Conservation (phyloP, 2,329 filamentous ascomycete genomes). For the Aureobasidium sp. region DNA sequence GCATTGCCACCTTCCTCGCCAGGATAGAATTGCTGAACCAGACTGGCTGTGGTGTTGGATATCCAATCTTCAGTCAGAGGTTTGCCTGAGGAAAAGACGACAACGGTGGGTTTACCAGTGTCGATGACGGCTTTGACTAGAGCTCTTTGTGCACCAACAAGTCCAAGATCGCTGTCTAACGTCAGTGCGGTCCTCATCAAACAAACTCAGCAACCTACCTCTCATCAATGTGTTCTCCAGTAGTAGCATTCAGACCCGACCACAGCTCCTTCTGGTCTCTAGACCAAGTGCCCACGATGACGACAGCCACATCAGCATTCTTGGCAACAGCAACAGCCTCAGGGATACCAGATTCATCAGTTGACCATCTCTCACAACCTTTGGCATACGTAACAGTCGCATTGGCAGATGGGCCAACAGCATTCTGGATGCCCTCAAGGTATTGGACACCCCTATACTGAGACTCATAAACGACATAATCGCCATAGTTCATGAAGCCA, state of each 20-base stretch:
- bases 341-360: constrained; percentile 57
- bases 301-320: constrained; percentile 61
- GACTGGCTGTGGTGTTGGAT: constrained; percentile 52
- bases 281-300: constrained; percentile 68
- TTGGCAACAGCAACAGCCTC: constrained; percentile 59
- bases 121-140: constrained; percentile 60
- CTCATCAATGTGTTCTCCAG: constrained; percentile 65
- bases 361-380: constrained; percentile 67
- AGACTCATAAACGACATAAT: constrained; percentile 61
- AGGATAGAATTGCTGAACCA: constrained; percentile 69
- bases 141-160: constrained; percentile 61
- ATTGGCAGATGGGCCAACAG: constrained; percentile 37
- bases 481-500: constrained; percentile 64
- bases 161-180: constrained; percentile 49
- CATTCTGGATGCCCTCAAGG: constrained; percentile 57
- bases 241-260: constrained; percentile 63
- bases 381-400: constrained; percentile 58
- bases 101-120: constrained; percentile 58
- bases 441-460: constrained; percentile 60
- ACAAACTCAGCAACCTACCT: constrained; percentile 58
- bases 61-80: constrained; percentile 68
- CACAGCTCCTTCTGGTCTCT: constrained; percentile 65
- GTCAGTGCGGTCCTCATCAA: constrained; percentile 70
- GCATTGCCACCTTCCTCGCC: constrained; percentile 60
- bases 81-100: constrained; percentile 62